These are phyloP conservation scores for Chaetothyriales sp. DNA, from an alignment of 2,329 filamentous ascomycete genomes.

Conservation along the genomic window DNA sequence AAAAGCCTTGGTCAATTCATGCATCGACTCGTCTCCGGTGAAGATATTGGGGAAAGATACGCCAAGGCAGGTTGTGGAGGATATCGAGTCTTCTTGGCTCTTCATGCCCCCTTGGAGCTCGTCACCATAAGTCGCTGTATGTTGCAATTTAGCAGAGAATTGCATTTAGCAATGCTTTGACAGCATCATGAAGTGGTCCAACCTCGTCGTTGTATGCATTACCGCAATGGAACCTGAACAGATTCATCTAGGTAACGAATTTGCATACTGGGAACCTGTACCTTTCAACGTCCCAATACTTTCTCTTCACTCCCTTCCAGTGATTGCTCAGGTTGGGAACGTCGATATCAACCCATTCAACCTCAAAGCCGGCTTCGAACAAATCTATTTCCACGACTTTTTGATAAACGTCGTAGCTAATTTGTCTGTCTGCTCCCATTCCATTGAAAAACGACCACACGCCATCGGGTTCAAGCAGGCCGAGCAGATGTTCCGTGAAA, in stretches of 20 bases:
- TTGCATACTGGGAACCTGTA: conserved; percentile 31
- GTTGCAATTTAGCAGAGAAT: too few relatives aligned
- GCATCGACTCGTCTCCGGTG: too few relatives aligned
- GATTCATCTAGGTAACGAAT: conserved; percentile 8
- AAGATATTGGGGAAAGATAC: too few relatives aligned
- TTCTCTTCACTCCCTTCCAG: conserved; percentile 77
- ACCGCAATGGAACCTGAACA: too few relatives aligned
- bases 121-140: too few relatives aligned
- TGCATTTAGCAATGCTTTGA: too few relatives aligned
- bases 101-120: too few relatives aligned
- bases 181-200: too few relatives aligned
- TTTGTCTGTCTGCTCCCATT: conserved; percentile 75
- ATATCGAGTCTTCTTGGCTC: too few relatives aligned
- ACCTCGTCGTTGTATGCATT: too few relatives aligned
- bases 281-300: conserved; percentile 73
- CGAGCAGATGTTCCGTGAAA: conserved; percentile 76
- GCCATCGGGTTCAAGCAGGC: conserved; percentile 52
- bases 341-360: conserved; percentile 67
- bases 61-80: too few relatives aligned
- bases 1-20: too few relatives aligned
- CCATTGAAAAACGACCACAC: conserved; percentile 56
- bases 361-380: conserved; percentile 75
- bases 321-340: conserved; percentile 64
- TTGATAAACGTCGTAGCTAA: conserved; percentile 94
- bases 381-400: conserved; percentile 86